A percentile compares a stretch with the other conserved stretches of the same genome.
These are phyloP conservation scores for Petunia secreta DNA, from an alignment of 257 asterid genomes.

Conservation along the genomic window DNA sequence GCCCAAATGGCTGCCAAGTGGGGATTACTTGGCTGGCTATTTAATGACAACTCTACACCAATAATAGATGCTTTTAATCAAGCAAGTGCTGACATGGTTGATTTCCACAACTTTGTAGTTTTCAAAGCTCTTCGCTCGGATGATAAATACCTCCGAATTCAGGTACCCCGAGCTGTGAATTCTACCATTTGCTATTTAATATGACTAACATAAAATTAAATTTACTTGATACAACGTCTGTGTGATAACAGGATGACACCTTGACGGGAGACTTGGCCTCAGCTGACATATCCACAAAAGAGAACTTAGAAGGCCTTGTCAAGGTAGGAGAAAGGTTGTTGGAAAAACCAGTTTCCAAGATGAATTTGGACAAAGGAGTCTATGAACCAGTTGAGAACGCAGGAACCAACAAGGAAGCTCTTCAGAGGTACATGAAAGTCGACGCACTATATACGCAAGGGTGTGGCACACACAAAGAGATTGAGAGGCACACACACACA, in stretches of 20 bases:
- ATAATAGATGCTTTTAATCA: constrained; percentile 40
- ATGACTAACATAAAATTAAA: background rate
- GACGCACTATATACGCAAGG: too few relatives aligned
- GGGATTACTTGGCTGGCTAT: constrained; percentile 67
- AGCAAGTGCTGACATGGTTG: constrained; percentile 63
- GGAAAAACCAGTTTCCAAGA: constrained; percentile 48
- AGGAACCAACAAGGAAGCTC: constrained; percentile 58
- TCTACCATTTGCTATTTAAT: too few relatives aligned
- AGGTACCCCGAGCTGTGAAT: constrained; percentile 35
- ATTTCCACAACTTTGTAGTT: constrained; percentile 50
- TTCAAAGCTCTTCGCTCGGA: constrained; percentile 57
- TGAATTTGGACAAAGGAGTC: constrained; percentile 45
- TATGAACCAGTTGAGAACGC: constrained; percentile 44
- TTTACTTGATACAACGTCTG: background rate
- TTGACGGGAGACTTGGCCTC: constrained; percentile 48
- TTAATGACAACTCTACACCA: constrained; percentile 42
- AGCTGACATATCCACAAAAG: constrained; percentile 46
- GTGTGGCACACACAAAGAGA: too few relatives aligned
- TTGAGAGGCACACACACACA: background rate
- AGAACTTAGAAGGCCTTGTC: constrained; percentile 52
- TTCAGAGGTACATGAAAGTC: constrained; percentile 36
- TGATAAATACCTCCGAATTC: constrained; percentile 63
- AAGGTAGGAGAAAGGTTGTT: constrained; percentile 53
- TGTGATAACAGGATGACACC: constrained; percentile 42
- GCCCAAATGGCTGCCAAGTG: constrained; percentile 52